phyloP scores from a whole-genome alignment of 805 yeast species.

The Cephaloascus fragrans region DNA sequence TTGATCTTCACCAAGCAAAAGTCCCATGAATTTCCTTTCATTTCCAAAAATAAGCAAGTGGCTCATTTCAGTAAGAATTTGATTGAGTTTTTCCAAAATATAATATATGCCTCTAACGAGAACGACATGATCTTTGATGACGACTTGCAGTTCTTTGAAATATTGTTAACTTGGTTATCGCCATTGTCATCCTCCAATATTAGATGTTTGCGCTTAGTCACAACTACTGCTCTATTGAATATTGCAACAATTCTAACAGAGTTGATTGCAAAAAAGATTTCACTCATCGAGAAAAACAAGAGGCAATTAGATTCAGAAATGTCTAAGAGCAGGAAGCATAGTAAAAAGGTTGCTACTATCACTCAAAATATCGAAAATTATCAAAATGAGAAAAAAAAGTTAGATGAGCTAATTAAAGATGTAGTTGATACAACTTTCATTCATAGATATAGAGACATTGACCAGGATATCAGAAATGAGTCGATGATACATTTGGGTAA shows the following conservation, averaged over 20 bases:
- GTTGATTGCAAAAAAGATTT: slow-evolving; percentile 25
- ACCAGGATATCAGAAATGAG: slow-evolving; percentile 59
- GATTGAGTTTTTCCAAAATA: slow-evolving; percentile 41
- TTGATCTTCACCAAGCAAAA: slow-evolving; percentile 49
- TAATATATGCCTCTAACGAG: slow-evolving; percentile 48
- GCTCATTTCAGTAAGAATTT: slow-evolving; percentile 34
- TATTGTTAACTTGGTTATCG: slow-evolving; percentile 65
- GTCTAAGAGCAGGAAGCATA: slow-evolving; percentile 14
- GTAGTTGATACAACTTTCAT: slow-evolving; percentile 57
- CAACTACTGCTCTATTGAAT: slow-evolving; percentile 49
- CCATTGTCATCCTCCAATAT: slow-evolving; percentile 60
- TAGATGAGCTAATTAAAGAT: slow-evolving; percentile 53
- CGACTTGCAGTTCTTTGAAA: slow-evolving; percentile 36
- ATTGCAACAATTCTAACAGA: slow-evolving; percentile 55
- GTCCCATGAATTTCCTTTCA: slow-evolving; percentile 61
- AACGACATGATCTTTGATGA: slow-evolving; percentile 46
- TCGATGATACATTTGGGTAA: slow-evolving; percentile 54
- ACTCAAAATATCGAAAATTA: slow-evolving; percentile 29
- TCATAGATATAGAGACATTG: slow-evolving; percentile 75
- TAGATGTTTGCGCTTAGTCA: slow-evolving; percentile 59
- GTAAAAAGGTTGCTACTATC: slow-evolving; percentile 36
- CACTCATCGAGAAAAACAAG: slow-evolving; percentile 30
- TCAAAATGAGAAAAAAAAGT: slow-evolving; percentile 38
- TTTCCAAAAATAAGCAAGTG: slow-evolving; percentile 37
- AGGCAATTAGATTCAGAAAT: slow-evolving; percentile 26